Percentiles rank a stretch among this genome's conserved stretches.
phyloP scores from a whole-genome alignment of 176 grass and related monocot genomes.

The Carex scoparia region DNA sequence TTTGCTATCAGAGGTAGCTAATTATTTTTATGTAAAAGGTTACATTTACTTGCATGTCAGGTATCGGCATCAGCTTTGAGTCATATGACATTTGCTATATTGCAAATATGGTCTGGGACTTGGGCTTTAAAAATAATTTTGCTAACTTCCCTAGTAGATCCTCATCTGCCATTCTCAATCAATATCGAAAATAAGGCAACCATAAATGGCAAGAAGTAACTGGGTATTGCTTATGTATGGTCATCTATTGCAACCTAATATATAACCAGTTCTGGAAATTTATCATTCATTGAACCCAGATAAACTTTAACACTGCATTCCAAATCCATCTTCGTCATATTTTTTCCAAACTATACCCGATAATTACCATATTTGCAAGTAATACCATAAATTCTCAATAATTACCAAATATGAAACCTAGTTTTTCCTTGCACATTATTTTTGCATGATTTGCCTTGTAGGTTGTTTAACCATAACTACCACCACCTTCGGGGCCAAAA shows the following conservation, averaged over 20 bases:
- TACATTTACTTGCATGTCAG: too few species aligned
- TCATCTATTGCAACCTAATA: not conserved
- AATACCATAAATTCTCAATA: not conserved
- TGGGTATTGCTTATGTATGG: not conserved
- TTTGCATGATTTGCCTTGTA: not conserved
- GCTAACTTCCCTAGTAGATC: constrained; percentile 90
- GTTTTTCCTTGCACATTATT: not conserved
- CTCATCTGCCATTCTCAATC: constrained; percentile 82
- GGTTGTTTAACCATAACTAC: not conserved
- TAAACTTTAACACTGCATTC: not conserved
- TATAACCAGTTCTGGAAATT: not conserved
- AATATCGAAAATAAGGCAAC: not conserved
- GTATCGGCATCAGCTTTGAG: too few species aligned
- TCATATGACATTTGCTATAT: too few species aligned
- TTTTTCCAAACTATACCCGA: constrained; percentile 11
- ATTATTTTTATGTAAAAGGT: not conserved
- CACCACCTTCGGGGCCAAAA: not conserved
- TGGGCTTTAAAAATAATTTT: constrained; percentile 70
- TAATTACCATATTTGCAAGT: constrained; percentile 6
- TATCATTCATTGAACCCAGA: not conserved
- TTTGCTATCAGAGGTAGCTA: not conserved
- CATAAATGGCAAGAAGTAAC: not conserved
- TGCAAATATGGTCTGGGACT: constrained; percentile 56
- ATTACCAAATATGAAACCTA: not conserved
- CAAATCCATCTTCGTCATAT: not conserved